Conservation (phyloP, 2,329 filamentous ascomycete genomes). For the Pezicula radicicola region DNA sequence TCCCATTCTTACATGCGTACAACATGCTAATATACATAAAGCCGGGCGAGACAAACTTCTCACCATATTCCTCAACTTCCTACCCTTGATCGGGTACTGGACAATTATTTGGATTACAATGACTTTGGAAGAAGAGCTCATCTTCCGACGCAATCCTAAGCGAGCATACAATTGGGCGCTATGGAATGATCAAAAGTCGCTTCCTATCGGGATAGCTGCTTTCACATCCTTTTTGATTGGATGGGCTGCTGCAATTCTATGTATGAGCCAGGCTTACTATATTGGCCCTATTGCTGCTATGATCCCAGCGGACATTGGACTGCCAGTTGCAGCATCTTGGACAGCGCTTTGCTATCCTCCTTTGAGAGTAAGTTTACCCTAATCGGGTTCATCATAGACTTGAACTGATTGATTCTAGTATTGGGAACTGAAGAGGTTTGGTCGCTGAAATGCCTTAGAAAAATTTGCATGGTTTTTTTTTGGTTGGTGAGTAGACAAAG, state of each 20-base stretch:
- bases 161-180: slow-evolving; percentile 52
- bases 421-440: no score
- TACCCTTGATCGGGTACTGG: background rate
- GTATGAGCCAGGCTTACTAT: slow-evolving; percentile 67
- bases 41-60: background rate
- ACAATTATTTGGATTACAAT: background rate
- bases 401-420: no score
- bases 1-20: background rate
- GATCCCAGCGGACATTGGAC: background rate
- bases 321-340: background rate
- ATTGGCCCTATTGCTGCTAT: slow-evolving; percentile 53
- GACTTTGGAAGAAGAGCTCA: slow-evolving; percentile 59
- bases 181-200: slow-evolving; percentile 54
- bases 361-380: background rate
- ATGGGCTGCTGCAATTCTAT: slow-evolving; percentile 60
- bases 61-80: background rate
- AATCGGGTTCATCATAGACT: no score
- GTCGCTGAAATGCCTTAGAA: no score
- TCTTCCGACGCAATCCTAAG: slow-evolving; percentile 48
- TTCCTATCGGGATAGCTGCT: slow-evolving; percentile 59
- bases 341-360: background rate
- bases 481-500: no score
- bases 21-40: background rate
- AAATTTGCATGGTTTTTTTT: no score
- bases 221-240: slow-evolving; percentile 57